A percentile compares a stretch with the other conserved stretches of the same genome.
These are phyloP conservation scores for Kluyveromyces marxianus DNA, from an alignment of 1,139 yeast species.

Conservation along the genomic window DNA sequence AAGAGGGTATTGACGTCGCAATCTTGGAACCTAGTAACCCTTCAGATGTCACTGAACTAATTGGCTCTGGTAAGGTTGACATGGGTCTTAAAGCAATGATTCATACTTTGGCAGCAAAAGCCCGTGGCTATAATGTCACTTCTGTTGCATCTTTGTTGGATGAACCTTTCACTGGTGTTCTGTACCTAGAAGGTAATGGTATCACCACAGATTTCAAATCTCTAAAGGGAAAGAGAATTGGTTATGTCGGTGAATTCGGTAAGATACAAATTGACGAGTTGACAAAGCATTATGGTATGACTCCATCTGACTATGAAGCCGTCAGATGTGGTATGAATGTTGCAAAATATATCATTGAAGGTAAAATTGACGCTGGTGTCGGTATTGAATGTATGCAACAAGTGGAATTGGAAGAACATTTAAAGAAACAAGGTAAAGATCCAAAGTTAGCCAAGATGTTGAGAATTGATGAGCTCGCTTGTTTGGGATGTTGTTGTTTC, in stretches of 20 bases:
- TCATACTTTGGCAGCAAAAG: constrained; percentile 53
- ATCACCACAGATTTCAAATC: constrained; percentile 45
- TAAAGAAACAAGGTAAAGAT: constrained; percentile 39
- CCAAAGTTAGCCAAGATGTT: constrained; percentile 46
- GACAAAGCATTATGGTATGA: constrained; percentile 49
- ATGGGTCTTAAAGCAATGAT: constrained; percentile 59
- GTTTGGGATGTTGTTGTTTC: constrained; percentile 54
- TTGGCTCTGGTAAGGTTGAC: constrained; percentile 50
- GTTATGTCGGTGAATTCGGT: constrained; percentile 55
- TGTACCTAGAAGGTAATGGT: constrained; percentile 46
- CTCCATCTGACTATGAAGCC: constrained; percentile 50
- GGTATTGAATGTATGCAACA: constrained; percentile 56
- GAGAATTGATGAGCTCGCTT: constrained; percentile 50
- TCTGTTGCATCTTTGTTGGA: constrained; percentile 49
- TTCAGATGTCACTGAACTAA: constrained; percentile 50
- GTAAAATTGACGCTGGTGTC: constrained; percentile 50
- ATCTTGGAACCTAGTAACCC: constrained; percentile 52
- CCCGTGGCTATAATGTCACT: constrained; percentile 51
- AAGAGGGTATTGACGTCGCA: constrained; percentile 45
- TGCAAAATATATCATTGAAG: constrained; percentile 48
- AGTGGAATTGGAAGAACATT: constrained; percentile 49
- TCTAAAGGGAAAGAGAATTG: constrained; percentile 46
- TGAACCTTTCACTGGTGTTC: constrained; percentile 52
- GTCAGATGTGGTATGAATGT: constrained; percentile 57
- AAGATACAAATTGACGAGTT: constrained; percentile 52